A percentile compares a stretch with the other conserved stretches of the same genome.
These are phyloP conservation scores for Colletotrichum navitas DNA, from an alignment of 2,329 filamentous ascomycete species.

Conservation along the genomic window DNA sequence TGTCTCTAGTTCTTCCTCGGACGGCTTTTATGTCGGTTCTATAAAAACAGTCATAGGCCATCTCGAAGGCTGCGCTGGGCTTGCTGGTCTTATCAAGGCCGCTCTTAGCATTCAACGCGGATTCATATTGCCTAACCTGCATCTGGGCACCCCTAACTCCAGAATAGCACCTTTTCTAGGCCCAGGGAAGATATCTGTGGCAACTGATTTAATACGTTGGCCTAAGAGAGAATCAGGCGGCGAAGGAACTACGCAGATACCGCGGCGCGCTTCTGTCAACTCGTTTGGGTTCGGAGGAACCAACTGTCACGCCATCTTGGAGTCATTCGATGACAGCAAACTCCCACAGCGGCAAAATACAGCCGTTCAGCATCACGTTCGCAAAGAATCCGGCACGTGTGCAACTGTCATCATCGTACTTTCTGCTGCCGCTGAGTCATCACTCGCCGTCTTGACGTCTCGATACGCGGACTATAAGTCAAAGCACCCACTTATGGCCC, in stretches of 20 bases:
- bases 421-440: neutral
- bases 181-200: too few relatives aligned
- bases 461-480: slow-evolving; percentile 14
- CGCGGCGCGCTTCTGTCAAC: slow-evolving; percentile 42
- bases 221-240: neutral
- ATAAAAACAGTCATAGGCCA: slow-evolving; percentile 49
- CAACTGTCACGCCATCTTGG: slow-evolving; percentile 48
- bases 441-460: neutral
- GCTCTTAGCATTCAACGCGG: slow-evolving; percentile 43
- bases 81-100: slow-evolving; percentile 48
- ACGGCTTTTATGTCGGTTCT: slow-evolving; percentile 45
- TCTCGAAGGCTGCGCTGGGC: slow-evolving; percentile 46
- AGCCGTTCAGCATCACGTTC: too few relatives aligned
- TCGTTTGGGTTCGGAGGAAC: slow-evolving; percentile 57
- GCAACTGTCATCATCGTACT: slow-evolving; percentile 5
- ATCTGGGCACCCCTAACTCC: slow-evolving; percentile 48
- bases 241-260: neutral
- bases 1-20: too few relatives aligned
- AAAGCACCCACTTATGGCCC: too few relatives aligned
- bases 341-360: neutral
- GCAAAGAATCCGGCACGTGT: too few relatives aligned
- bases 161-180: too few relatives aligned
- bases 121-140: slow-evolving; percentile 48
- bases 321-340: neutral
- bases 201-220: neutral